Percentiles rank a stretch among this genome's conserved stretches.
Conservation (phyloP, 768 basidiomycete species). For the Boletus bicolor region DNA sequence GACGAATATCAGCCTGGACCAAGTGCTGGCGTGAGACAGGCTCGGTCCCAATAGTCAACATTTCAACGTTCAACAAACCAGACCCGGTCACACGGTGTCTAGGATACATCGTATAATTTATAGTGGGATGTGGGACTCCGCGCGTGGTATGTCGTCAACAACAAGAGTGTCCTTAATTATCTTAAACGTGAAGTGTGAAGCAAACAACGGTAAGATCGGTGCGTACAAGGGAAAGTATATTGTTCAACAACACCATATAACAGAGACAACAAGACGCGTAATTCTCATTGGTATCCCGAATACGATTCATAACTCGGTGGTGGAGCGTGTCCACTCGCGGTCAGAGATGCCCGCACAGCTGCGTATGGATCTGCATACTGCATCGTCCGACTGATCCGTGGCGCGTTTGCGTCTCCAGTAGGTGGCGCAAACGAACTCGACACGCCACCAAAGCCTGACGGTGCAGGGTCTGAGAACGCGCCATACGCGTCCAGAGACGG, state of each 20-base stretch:
- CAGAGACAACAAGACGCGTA: neutral
- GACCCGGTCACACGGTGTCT: neutral
- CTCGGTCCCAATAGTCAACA: constrained; percentile 10
- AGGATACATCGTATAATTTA: constrained; percentile 15
- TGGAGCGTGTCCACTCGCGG: constrained; percentile 28
- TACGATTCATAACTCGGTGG: constrained; percentile 57
- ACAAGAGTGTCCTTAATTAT: constrained; percentile 13
- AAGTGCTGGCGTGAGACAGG: constrained; percentile 21
- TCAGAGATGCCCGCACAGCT: constrained; percentile 64
- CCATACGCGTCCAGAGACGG: constrained; percentile 87
- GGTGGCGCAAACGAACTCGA: constrained; percentile 37
- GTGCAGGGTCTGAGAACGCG: constrained; percentile 86
- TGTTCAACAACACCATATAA: neutral
- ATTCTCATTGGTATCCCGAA: constrained; percentile 44
- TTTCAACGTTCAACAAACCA: constrained; percentile 2
- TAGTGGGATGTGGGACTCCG: neutral
- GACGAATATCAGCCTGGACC: neutral
- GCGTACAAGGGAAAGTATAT: constrained; percentile 11
- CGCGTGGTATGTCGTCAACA: constrained; percentile 5
- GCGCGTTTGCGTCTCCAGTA: constrained; percentile 30
- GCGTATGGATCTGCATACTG: constrained; percentile 90
- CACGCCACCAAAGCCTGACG: constrained; percentile 61
- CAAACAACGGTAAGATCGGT: constrained; percentile 7
- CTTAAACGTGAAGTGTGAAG: constrained; percentile 4
- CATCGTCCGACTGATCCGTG: constrained; percentile 83